Conservation (phyloP, 2,329 filamentous ascomycete species). For the Paraphoma sp. region DNA sequence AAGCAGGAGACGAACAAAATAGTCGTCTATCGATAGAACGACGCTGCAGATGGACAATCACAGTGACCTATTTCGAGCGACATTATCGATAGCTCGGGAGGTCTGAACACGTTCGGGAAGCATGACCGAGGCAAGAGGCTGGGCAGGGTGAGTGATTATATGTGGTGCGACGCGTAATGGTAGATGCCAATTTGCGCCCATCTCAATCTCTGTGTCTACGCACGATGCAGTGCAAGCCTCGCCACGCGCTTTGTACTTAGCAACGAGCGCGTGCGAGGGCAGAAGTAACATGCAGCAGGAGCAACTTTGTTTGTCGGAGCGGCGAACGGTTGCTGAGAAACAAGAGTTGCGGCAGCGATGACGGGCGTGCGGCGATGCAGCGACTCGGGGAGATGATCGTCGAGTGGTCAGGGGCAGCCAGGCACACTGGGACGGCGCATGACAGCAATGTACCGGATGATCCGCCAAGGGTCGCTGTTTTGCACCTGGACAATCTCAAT, state of each 20-base stretch:
- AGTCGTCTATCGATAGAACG: not conserved
- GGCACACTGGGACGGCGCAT: slow-evolving; percentile 2
- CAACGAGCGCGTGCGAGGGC: not conserved
- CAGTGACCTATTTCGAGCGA: not conserved
- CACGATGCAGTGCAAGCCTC: not conserved
- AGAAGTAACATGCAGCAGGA: not conserved
- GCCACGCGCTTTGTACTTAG: not conserved
- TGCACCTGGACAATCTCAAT: slow-evolving; percentile 1
- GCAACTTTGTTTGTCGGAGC: not conserved
- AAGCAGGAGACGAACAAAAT: not conserved
- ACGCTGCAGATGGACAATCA: not conserved
- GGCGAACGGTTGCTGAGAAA: not conserved
- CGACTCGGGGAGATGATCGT: not conserved
- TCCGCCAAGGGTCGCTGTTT: slow-evolving; percentile 6
- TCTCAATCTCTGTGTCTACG: not conserved
- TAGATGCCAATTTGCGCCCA: not conserved
- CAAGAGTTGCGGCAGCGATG: not conserved
- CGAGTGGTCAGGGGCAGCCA: slow-evolving; percentile 10
- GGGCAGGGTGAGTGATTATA: slow-evolving; percentile 23
- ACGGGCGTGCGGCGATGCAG: not conserved
- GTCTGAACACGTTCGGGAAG: slow-evolving; percentile 1
- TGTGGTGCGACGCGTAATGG: slow-evolving; percentile 42
- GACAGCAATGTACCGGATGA: slow-evolving; percentile 1
- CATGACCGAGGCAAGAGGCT: slow-evolving; percentile 2
- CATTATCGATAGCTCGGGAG: slow-evolving; percentile 3